Evolutionary conservation across 805 yeast species (phyloP), one percentile per base, ranked within the genome.

Genomic region (Cyberlindnera euphorbiae): DNA sequence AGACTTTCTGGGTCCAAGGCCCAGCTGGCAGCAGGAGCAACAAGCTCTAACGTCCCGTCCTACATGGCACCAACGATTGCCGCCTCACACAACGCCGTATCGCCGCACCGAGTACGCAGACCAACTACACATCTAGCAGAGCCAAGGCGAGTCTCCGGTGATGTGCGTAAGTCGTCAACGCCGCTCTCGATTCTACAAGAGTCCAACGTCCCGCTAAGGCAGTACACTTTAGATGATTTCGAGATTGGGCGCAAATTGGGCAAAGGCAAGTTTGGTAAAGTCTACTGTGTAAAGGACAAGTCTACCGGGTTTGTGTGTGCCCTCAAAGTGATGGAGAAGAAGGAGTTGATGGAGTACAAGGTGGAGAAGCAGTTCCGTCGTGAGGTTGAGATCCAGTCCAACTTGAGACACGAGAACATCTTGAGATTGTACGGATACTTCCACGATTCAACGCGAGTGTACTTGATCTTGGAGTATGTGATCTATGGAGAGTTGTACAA

Each of bases 191-290:
- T 54, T 12, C 32, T 54, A 12, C 53, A 52, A 17, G 50, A 53
- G 9, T 46, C 53, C 1, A 39, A 35, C 8, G 53, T 55, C 2
- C 58, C 59, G 3, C 35, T 48, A 25, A 41, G 58, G 33, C 43
- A 63, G 23, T 70, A 64, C 47, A 47, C 70, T 0, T 58, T 79
- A 16, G 60, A 66, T 19, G 93, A 85, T 53, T 90, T 90, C 60
- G 96, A 88, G 48, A 71, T 90, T 28, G 97, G 97, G 13, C 73
- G 79, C 36, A 79, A 82, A 39, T 68, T 90, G 32, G 98, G 97
- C 0, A 87, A 85, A 55, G 98, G 98, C 6, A 87, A 88, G 58
- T 79, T 89, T 52, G 98, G 98, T 8, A 79, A 77, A 50, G 97
- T 93, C 1, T 89, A 87, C 59, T 84, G 96, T 55, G 97, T 82